Base-by-base conservation (phyloP, 2,329 filamentous ascomycete genomes). In the Nemania bipapillata region DNA sequence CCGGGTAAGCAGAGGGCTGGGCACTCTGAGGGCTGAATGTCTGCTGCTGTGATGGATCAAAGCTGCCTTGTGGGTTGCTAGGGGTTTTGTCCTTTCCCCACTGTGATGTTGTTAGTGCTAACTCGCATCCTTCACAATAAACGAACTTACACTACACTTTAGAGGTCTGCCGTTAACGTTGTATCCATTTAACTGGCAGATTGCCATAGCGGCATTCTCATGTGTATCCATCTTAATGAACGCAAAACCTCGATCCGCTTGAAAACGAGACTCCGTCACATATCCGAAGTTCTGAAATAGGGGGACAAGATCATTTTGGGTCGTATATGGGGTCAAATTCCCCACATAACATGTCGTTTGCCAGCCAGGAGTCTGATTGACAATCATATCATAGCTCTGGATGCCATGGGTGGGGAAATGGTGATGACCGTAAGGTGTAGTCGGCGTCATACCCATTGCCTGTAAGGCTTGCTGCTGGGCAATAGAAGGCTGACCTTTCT, bases 171-270 rank as follows among this genome's bases (percentile, higher is more conserved):
- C 96, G 77, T 99, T 97, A 76, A 99, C 95, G 74, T 97, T 96
- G 84, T 98, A 99, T 35, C 95, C 95, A 76, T 95, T 98, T 78
- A 99, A 87, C 80, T 98, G 94, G 83, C 96, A 99, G 78, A 99
- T 99, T 37, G 94, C 94, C 92, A 97, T 97, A 63, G 96, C 94
- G 2, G 96, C 96, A 78, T 97, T 97, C 83, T 99, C 96, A 78
- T 99, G 96, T 6, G 90, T 92, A 80, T 99, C 96, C 94, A 99
- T 97, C 86, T 99, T 99, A 81, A 99, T 93, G 80, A 99, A 99
- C 7, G 96, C 94, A 80, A 99, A 99, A 15, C 96, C 96, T 74
- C 96, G 92, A 80, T 99, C 96, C 63, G 96, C 94, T 83, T 99
- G 96, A 87, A 99, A 97, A 68, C 96, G 92, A 58, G 95, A 97